These are phyloP conservation scores for Andrographis paniculata DNA, from an alignment of 305 asterid genomes.

Conservation along the genomic window DNA sequence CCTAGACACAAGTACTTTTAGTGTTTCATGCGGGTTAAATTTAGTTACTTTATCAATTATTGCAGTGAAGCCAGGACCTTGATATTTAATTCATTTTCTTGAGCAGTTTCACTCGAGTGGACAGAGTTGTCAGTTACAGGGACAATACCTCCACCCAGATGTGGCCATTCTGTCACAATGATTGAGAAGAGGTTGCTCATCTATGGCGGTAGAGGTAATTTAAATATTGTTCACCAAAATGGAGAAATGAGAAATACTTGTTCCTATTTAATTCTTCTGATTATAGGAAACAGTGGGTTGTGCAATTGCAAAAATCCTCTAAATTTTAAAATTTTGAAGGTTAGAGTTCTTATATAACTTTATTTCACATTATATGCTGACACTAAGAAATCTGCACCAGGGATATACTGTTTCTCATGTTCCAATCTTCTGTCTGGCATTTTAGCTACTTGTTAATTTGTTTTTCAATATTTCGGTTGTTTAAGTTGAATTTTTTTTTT, in stretches of 20 bases:
- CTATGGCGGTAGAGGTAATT: conserved; percentile 90
- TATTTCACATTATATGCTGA: too few relatives aligned
- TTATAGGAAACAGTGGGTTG: too few relatives aligned
- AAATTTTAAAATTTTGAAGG: not conserved
- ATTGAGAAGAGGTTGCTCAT: conserved; percentile 92
- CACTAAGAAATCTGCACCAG: not conserved
- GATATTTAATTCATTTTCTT: conserved; percentile 20
- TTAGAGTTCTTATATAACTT: too few relatives aligned
- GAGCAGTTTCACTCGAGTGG: conserved; percentile 94
- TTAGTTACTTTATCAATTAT: conserved; percentile 1
- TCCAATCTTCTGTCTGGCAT: conserved; percentile 1
- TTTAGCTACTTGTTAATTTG: not conserved
- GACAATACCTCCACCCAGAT: conserved; percentile 84
- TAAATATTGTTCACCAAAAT: conserved; percentile 14
- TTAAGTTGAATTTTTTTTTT: conserved; percentile 9
- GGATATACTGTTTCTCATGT: not conserved
- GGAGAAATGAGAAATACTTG: not conserved
- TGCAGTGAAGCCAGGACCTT: conserved; percentile 12
- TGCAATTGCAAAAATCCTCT: not conserved
- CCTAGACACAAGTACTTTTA: conserved; percentile 73
- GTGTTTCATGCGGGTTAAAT: conserved; percentile 5
- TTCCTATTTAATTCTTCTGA: not conserved
- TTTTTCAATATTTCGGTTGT: not conserved
- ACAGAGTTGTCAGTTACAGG: conserved; percentile 76
- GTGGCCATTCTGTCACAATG: conserved; percentile 97